Conservation (phyloP, 352 stramenopile species). For the Pythium plurisporium region DNA sequence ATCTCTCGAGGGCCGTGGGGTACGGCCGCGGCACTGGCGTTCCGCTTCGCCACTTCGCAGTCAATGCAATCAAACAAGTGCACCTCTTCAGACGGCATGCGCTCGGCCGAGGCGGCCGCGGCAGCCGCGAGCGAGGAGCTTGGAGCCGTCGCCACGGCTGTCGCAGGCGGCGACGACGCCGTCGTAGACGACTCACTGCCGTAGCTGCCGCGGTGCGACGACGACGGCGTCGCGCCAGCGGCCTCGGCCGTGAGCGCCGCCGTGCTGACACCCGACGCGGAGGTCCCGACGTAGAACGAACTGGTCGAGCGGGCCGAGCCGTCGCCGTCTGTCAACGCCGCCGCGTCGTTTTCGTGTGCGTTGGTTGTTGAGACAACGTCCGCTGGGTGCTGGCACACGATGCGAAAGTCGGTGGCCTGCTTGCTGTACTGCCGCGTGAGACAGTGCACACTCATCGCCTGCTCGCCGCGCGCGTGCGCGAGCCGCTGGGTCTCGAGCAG, state of each 20-base stretch:
- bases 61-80: slow-evolving; percentile 68
- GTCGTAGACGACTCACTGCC: slow-evolving; percentile 8
- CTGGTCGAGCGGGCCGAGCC: neutral
- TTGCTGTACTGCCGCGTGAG: slow-evolving; percentile 57
- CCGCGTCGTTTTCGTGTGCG: no score
- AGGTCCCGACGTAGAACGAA: no score
- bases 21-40: slow-evolving; percentile 11
- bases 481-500: slow-evolving; percentile 31
- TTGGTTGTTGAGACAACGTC: no score
- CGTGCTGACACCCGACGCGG: neutral
- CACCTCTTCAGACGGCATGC: slow-evolving; percentile 9
- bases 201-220: neutral
- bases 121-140: neutral
- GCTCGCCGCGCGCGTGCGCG: slow-evolving; percentile 2
- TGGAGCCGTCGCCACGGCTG: neutral
- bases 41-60: slow-evolving; percentile 34
- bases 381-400: slow-evolving; percentile 25
- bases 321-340: no score
- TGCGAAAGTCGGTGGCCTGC: slow-evolving; percentile 55
- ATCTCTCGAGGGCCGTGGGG: slow-evolving; percentile 58
- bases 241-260: neutral
- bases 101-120: neutral
- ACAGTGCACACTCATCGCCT: slow-evolving; percentile 32
- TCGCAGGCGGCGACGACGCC: neutral
- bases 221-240: neutral